A percentile compares a stretch with the other conserved stretches of the same genome.
Conservation (phyloP, 2,329 filamentous ascomycete species). For the Phoma herbarum region DNA sequence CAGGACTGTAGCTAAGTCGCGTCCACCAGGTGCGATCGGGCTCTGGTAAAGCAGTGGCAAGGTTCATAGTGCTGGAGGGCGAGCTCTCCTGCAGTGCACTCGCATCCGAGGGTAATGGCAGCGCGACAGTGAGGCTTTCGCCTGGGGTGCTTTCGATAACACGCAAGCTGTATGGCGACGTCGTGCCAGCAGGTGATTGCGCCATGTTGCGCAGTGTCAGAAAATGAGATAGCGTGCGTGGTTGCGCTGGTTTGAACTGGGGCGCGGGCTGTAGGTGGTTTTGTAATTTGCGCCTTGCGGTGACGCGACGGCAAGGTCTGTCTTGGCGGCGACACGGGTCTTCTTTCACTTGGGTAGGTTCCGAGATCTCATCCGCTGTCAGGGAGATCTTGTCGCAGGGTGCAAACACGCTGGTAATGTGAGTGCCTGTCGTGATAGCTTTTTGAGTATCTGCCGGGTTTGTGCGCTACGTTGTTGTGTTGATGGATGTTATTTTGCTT, state of each 20-base stretch:
- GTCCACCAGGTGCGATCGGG: slow-evolving; percentile 9
- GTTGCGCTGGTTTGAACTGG: background rate
- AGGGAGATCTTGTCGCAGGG: background rate
- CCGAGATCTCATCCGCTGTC: background rate
- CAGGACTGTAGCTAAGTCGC: background rate
- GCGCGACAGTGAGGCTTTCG: slow-evolving; percentile 9
- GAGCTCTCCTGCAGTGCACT: background rate
- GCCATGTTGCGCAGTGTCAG: background rate
- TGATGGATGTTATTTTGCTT: background rate
- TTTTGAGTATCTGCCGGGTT: background rate
- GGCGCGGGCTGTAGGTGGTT: background rate
- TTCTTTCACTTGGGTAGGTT: slow-evolving; percentile 3
- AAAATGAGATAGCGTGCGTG: background rate
- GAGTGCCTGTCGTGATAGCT: background rate
- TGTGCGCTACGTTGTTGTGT: background rate
- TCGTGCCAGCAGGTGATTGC: background rate
- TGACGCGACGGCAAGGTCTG: slow-evolving; percentile 3
- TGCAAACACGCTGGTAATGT: background rate
- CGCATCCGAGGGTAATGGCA: background rate
- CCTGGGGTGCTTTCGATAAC: background rate
- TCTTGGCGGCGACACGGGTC: slow-evolving; percentile 4
- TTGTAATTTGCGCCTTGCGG: background rate
- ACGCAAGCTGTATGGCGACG: background rate
- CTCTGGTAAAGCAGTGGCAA: background rate
- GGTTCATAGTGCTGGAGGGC: background rate